Base-by-base conservation (phyloP, 805 yeast genomes). In the Candida verbasci region DNA sequence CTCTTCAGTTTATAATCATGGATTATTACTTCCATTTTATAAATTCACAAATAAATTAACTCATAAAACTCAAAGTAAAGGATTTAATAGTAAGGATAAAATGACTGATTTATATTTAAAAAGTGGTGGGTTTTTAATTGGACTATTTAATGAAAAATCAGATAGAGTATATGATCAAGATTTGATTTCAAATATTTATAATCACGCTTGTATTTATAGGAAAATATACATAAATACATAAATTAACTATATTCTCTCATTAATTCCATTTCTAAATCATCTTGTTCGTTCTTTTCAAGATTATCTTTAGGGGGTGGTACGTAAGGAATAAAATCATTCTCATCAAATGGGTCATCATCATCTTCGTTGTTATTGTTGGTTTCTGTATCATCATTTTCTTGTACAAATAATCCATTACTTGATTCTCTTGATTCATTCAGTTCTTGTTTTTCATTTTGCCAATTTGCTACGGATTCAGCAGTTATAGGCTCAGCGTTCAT, bases 21-120 rank as follows among this genome's bases (percentile, higher is more conserved):
- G 84, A 0, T 42, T 74, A 3, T 58, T 75, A 15, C 67, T 78
- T 69, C 79, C 82, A 1, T 72, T 78, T 44, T 68, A 54, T 48
- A 60, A 71, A 37, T 56, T 59, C 24, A 56, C 60, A 14, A 58
- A 76, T 2, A 70, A 62, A 45, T 46, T 77, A 28, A 69, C 72
- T 9, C 58, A 77, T 43, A 64, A 52, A 43, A 34, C 14, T 18
- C 16, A 14, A 15, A 21, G 28, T 14, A 20, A 23, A 21, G 30
- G 14, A 14, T 31, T 31, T 6, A 24, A 16, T 14, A 32, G 29
- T 27, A 25, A 44, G 28, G 17, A 37, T 31, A 23, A 55, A 20
- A 47, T 47, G 12, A 46, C 70, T 31, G 78, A 74, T 16, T 58
- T 75, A 7, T 70, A 62, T 42, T 60, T 70, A 40, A 62, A 73